These are phyloP conservation scores for Hysterium pulicare DNA, from an alignment of 2,329 filamentous ascomycete genomes.

Conservation along the genomic window DNA sequence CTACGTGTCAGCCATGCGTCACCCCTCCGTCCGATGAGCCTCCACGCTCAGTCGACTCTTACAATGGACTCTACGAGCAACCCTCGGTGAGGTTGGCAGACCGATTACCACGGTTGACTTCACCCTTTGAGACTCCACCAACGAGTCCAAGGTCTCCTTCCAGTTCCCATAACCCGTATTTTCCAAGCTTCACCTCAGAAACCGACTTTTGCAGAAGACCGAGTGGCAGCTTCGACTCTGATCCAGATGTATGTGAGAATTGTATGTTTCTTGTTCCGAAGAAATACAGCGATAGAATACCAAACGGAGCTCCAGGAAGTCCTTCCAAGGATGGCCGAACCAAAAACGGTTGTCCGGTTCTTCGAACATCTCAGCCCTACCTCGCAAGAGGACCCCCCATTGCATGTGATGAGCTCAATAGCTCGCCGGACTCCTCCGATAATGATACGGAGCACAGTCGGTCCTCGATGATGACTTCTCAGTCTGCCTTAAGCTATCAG, in stretches of 20 bases:
- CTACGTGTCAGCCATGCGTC: constrained; percentile 49
- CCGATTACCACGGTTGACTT: constrained; percentile 30
- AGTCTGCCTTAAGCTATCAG: constrained; percentile 21
- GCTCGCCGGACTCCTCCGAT: constrained; percentile 31
- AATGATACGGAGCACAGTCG: constrained; percentile 39
- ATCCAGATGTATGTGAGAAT: constrained; percentile 55
- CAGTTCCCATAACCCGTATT: constrained; percentile 47
- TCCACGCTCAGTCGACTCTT: constrained; percentile 27
- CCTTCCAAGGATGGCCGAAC: constrained; percentile 47
- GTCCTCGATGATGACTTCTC: constrained; percentile 31
- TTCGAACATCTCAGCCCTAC: constrained; percentile 54
- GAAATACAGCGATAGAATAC: constrained; percentile 52
- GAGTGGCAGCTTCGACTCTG: constrained; percentile 40
- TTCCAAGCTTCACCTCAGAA: constrained; percentile 36
- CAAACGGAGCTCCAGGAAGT: constrained; percentile 52
- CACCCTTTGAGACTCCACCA: constrained; percentile 41
- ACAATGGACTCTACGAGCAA: constrained; percentile 33
- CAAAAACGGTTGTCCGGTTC: constrained; percentile 52
- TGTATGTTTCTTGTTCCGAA: constrained; percentile 56
- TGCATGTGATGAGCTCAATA: constrained; percentile 27
- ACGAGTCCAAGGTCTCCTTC: constrained; percentile 38
- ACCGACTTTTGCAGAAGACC: constrained; percentile 30
- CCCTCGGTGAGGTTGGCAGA: constrained; percentile 30
- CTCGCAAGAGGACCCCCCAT: constrained; percentile 44
- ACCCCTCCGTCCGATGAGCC: constrained; percentile 40